phyloP scores from a whole-genome alignment of 208 protist genomes.

The Paratrypanosoma confusum region DNA sequence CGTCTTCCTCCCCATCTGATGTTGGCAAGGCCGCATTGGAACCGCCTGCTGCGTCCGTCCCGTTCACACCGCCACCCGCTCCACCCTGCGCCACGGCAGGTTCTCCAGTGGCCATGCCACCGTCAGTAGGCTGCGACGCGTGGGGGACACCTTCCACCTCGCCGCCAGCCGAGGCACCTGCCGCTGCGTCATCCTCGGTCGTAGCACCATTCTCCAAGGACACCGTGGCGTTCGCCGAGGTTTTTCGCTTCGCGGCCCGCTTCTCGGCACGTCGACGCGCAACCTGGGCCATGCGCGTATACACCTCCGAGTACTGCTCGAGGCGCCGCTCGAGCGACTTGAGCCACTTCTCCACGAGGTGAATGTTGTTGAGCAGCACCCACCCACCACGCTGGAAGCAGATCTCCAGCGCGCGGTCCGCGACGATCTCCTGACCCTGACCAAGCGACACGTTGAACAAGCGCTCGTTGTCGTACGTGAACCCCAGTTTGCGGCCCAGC shows the following conservation, averaged over 20 bases:
- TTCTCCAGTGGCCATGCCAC: conserved; percentile 1
- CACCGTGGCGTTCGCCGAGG: conserved; percentile 1
- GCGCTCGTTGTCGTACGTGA: conserved; percentile 91
- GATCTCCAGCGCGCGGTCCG: conserved; percentile 90
- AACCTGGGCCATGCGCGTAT: conserved; percentile 84
- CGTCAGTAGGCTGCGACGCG: conserved; percentile 3
- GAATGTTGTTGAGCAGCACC: conserved; percentile 98
- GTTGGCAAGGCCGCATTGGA: conserved; percentile 4
- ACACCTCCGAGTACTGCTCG: conserved; percentile 86
- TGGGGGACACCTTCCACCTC: conserved; percentile 13
- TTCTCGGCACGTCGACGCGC: conserved; percentile 76
- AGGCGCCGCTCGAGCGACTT: conserved; percentile 94
- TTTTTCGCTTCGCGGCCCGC: conserved; percentile 29
- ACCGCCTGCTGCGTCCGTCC: conserved; percentile 4
- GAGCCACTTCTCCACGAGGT: conserved; percentile 96
- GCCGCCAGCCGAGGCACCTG: conserved; percentile 2
- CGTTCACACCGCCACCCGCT: conserved; percentile 2
- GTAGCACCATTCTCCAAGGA: not conserved
- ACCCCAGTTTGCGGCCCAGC: conserved; percentile 91
- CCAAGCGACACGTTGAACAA: conserved; percentile 97
- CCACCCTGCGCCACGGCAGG: not conserved
- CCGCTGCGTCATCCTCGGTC: conserved; percentile 1
- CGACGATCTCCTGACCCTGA: conserved; percentile 97
- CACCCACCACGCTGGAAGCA: conserved; percentile 91
- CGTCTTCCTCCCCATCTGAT: conserved; percentile 13